Evolutionary conservation across 257 asterid genomes (phyloP).

Genomic region (Forsythia suspensa): DNA sequence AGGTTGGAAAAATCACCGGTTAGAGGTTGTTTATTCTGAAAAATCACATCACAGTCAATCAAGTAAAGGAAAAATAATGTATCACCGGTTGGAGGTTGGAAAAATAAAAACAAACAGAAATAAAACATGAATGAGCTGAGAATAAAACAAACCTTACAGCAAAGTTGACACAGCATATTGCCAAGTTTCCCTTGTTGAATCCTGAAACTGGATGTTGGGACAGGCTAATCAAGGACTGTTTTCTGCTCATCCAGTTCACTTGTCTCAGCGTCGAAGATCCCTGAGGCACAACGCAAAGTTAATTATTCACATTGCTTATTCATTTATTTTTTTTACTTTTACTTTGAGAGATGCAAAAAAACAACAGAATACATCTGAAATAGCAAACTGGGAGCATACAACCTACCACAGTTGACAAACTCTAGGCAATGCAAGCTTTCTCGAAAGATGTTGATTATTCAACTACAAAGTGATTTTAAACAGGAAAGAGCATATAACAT

Average conservation of each 20-base stretch:
- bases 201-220: neutral
- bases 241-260: neutral
- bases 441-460: neutral
- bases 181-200: neutral
- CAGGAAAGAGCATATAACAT: neutral
- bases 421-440: constrained; percentile 13
- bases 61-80: neutral
- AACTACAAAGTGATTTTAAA: neutral
- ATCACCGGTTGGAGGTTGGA: neutral
- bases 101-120: neutral
- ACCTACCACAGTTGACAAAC: neutral
- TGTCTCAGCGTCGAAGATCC: neutral
- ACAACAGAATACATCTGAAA: neutral
- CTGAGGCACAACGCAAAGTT: neutral
- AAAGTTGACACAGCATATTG: neutral
- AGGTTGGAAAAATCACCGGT: too few relatives aligned
- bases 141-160: neutral
- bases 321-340: neutral
- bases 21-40: neutral
- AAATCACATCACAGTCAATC: neutral
- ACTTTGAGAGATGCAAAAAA: neutral
- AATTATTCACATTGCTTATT: neutral
- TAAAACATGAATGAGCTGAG: neutral
- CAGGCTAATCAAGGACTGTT: neutral
- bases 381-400: neutral